Base-by-base conservation (phyloP, 164 flowering plant species). In the Vitis riparia region DNA sequence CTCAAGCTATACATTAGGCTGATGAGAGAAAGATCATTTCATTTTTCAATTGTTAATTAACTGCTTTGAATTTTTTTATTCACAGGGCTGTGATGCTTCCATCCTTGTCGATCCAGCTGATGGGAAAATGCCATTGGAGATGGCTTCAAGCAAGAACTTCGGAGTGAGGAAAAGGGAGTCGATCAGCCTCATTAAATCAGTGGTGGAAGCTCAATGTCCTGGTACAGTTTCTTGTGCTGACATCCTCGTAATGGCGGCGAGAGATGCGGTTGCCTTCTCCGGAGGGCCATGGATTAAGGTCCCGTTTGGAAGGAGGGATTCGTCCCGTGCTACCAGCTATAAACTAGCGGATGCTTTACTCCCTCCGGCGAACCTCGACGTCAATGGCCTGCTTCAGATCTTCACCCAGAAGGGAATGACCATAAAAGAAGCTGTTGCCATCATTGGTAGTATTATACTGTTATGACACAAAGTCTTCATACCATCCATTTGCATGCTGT, bases 61-160 rank as follows among this genome's bases (percentile, higher is more conserved):
- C 8, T 48, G 29, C 8, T 16, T 51, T 19, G 47, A 29, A 53
- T 9, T 53, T 49, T 10, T 29, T 14, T 16, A 51, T 57, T 11
- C 8, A 11, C 80, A 85, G 91, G 89, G 89, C n/a, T 88, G 91
- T 74, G 89, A 86, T 74, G 91, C 84, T 32, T 86, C 89, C 3
- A 83, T 88, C 59, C 82, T 88, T 2, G 74, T 86, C 30, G 87
- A 86, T 71, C 65, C 73, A 1, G 51, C 14, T 1, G 72, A 55
- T 17, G 37, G 37, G 55, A 55, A 49, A 5, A 37, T 8, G 53
- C 44, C 51, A 12, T 51, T 76, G 0, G 91, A 86, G 71, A 73
- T 86, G 71, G 72, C 27, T 47, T 79, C 88, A 1, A 7, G 59
- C 5, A 84, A 69, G 67, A 88, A 81, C 61, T 85, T 81, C 23